phyloP scores from a whole-genome alignment of 2,329 filamentous ascomycete species.

The Phoma sp. region DNA sequence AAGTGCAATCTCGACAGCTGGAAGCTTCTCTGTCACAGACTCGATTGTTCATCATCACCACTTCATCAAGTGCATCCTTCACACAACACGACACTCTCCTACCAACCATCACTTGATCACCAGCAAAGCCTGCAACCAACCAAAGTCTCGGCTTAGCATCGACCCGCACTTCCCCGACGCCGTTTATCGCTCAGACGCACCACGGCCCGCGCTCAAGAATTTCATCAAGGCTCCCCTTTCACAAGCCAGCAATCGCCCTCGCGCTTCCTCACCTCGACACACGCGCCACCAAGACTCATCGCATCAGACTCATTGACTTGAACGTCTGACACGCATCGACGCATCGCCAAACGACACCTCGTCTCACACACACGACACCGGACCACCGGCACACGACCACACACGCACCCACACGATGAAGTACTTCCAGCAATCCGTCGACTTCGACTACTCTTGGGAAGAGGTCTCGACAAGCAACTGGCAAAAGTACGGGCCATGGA shows the following conservation, averaged over 20 bases:
- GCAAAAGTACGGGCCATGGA: constrained; percentile 99
- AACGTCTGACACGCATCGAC: constrained; percentile 11
- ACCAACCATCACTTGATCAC: background rate
- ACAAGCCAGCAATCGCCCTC: constrained; percentile 14
- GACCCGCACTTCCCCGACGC: constrained; percentile 16
- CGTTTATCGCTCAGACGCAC: constrained; percentile 15
- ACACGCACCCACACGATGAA: constrained; percentile 68
- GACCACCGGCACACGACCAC: constrained; percentile 23
- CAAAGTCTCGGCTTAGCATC: constrained; percentile 14
- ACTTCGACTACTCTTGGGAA: constrained; percentile 98
- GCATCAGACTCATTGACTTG: constrained; percentile 14
- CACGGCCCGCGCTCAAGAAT: constrained; percentile 21
- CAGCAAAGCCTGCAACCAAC: constrained; percentile 1
- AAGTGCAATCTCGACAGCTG: constrained; percentile 2
- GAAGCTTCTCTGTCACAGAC: constrained; percentile 1
- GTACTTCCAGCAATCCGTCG: constrained; percentile 88
- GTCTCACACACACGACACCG: constrained; percentile 10
- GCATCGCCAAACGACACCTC: constrained; percentile 1
- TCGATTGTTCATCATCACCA: background rate
- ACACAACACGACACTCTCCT: background rate
- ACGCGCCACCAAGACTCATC: constrained; percentile 20
- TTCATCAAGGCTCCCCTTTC: constrained; percentile 19
- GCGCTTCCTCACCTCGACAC: constrained; percentile 4
- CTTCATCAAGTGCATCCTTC: background rate
- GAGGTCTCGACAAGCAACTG: constrained; percentile 98